Evolutionary conservation across 306 rosid species (phyloP).

Genomic region (Betula pendula): DNA sequence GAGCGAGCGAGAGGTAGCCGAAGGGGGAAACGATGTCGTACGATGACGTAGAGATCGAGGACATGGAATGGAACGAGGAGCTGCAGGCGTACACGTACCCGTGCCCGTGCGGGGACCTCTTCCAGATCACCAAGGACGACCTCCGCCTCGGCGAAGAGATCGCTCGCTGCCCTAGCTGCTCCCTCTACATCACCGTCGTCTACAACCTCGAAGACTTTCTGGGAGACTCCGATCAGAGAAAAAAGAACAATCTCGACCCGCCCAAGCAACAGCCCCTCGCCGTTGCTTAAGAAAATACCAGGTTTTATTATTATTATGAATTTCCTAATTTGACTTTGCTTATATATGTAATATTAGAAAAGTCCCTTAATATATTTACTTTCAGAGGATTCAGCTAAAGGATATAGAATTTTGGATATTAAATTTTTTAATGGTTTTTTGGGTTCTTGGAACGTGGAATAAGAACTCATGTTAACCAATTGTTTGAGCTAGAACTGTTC

Average conservation of each 20-base stretch:
- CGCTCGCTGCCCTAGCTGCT: slow-evolving; percentile 97
- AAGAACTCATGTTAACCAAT: neutral
- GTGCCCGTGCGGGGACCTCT: slow-evolving; percentile 95
- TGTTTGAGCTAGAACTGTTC: neutral
- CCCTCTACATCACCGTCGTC: slow-evolving; percentile 88
- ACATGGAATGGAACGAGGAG: slow-evolving; percentile 95
- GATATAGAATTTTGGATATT: neutral
- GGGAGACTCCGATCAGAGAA: slow-evolving; percentile 37
- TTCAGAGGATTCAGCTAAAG: neutral
- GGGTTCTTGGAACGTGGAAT: neutral
- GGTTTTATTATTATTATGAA: slow-evolving; percentile 27
- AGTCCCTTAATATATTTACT: too few species aligned
- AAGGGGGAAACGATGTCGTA: slow-evolving; percentile 64
- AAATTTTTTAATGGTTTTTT: neutral
- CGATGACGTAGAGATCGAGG: slow-evolving; percentile 97
- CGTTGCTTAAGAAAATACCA: slow-evolving; percentile 50
- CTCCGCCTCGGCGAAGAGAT: slow-evolving; percentile 90
- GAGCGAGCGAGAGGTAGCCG: neutral
- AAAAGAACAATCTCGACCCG: slow-evolving; percentile 37
- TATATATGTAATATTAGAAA: too few species aligned
- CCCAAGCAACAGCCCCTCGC: slow-evolving; percentile 51
- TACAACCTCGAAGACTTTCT: slow-evolving; percentile 84
- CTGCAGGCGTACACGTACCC: slow-evolving; percentile 82
- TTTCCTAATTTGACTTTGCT: neutral
- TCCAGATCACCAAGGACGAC: slow-evolving; percentile 89